Conservation (phyloP, 257 asterid genomes). For the Coffea canephora region DNA sequence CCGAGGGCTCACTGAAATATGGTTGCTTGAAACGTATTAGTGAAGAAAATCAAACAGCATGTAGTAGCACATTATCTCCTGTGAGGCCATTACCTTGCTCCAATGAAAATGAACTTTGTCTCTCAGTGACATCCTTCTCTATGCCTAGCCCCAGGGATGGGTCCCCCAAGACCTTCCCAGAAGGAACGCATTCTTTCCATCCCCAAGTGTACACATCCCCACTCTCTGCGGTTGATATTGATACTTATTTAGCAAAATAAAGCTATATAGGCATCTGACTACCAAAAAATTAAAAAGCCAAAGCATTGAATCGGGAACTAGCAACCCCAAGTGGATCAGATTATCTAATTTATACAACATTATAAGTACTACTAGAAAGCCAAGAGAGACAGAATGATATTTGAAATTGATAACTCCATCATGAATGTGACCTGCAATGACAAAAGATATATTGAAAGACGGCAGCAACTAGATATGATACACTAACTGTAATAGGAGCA, state of each 20-base stretch:
- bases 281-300: background rate
- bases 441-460: background rate
- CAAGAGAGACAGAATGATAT: background rate
- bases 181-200: slow-evolving; percentile 98
- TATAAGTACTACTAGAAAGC: background rate
- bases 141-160: slow-evolving; percentile 40
- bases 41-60: slow-evolving; percentile 24
- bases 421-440: background rate
- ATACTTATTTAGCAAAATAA: slow-evolving; percentile 11
- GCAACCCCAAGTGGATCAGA: background rate
- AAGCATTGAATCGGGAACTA: background rate
- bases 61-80: slow-evolving; percentile 32
- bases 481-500: background rate
- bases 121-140: slow-evolving; percentile 55
- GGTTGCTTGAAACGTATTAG: slow-evolving; percentile 43
- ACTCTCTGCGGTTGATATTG: slow-evolving; percentile 48
- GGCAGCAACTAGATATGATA: background rate
- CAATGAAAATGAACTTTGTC: slow-evolving; percentile 42
- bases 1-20: slow-evolving; percentile 68
- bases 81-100: slow-evolving; percentile 63
- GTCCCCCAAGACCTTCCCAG: slow-evolving; percentile 73
- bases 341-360: too few species aligned
- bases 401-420: background rate
- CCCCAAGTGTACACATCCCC: slow-evolving; percentile 99
- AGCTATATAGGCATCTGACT: slow-evolving; percentile 7